Conservation (phyloP, 2,329 filamentous ascomycete genomes). For the Metarhizium sp. region DNA sequence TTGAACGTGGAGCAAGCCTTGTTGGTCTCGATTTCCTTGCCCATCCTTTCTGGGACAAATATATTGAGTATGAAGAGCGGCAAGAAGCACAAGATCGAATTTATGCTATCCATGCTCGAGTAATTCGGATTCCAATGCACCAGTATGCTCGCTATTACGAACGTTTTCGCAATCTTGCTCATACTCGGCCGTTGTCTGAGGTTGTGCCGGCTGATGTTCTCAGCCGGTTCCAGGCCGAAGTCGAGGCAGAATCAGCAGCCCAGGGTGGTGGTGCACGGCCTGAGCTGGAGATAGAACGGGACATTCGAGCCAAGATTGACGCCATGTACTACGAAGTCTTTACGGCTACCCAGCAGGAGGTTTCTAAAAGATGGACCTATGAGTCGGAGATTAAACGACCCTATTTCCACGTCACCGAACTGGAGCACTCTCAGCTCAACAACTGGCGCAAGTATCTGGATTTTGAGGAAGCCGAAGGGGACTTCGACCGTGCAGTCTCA, state of each 20-base stretch:
- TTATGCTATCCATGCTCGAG: conserved; percentile 70
- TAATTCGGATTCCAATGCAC: conserved; percentile 88
- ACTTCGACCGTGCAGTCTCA: conserved; percentile 65
- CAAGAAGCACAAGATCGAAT: conserved; percentile 77
- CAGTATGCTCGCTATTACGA: conserved; percentile 95
- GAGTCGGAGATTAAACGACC: conserved; percentile 91
- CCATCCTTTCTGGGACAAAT: conserved; percentile 98
- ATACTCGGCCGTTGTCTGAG: conserved; percentile 62
- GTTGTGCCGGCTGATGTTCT: conserved; percentile 62
- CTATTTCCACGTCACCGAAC: conserved; percentile 92
- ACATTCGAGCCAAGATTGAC: conserved; percentile 73
- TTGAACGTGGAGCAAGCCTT: conserved; percentile 76
- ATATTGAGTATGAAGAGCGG: conserved; percentile 92
- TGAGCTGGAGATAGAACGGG: conserved; percentile 73
- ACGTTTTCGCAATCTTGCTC: conserved; percentile 70
- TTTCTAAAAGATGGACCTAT: conserved; percentile 87
- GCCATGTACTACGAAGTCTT: conserved; percentile 74
- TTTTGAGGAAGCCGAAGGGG: conserved; percentile 82
- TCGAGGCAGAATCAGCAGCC: conserved; percentile 53
- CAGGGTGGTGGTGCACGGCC: conserved; percentile 46
- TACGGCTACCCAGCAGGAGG: conserved; percentile 73
- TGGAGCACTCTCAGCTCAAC: conserved; percentile 72
- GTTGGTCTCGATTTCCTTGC: conserved; percentile 91
- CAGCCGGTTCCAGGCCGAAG: conserved; percentile 58
- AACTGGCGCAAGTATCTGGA: conserved; percentile 98